Base-by-base conservation (phyloP, 2,329 filamentous ascomycete species). In the Bisporella sp. region DNA sequence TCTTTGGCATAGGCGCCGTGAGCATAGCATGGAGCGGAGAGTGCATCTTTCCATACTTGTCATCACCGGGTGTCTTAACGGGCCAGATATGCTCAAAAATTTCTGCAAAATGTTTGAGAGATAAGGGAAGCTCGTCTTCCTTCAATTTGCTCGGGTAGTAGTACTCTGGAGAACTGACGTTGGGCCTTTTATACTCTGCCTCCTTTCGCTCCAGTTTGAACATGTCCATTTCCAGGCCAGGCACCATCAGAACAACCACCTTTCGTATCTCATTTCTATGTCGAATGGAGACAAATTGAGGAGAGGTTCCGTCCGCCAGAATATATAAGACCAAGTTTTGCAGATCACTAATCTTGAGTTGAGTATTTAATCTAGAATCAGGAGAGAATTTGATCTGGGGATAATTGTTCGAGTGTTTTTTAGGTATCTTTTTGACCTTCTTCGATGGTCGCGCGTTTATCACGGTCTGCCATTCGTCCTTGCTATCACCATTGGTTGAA, bases 81-180 rank as follows among this genome's bases (percentile, higher is more conserved):
- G 91, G 92, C 90, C 93, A 96, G 39, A 96, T 72, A 61, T 93
- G 85, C 6, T 83, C 75, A 58, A 99, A 97, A 65, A 96, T 87
- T 52, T 88, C 81, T 40, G 86, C 82, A 52, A 96, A 79, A 1
- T 84, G 81, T 63, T 81, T 73, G 37, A 89, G 61, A 8, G 75
- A 71, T 21, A 72, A 65, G 1, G 81, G 73, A 28, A 85, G 66
- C 29, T 69, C 67, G 2, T 78, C 75, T 50, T 70, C 70, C 37
- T 72, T 69, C 30, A 86, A 69, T 13, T 69, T 60, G 13, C 73
- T 74, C 1, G 80, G 82, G 60, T 80, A 79, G 64, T 78, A 83
- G 59, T 81, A 75, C 58, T 84, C 80, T 1, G 78, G 77, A 2
- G 73, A 73, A 2, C 71, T 71, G n/a, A 55, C 49, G 55, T 56